Base-by-base conservation (phyloP, 257 asterid genomes). In the Solanum paucissectum region DNA sequence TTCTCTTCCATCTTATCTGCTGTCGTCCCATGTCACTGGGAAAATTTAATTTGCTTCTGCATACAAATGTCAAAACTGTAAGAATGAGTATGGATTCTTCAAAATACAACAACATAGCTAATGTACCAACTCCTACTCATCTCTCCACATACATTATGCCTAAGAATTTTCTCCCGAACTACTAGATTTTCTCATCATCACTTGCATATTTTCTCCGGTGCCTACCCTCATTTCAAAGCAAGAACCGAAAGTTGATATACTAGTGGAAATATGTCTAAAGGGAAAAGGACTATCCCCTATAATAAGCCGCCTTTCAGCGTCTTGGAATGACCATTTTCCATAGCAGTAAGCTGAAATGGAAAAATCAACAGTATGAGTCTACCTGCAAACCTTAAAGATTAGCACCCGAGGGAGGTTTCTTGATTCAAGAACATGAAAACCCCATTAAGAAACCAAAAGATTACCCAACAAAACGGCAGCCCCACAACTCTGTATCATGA, bases 61-160 rank as follows among this genome's bases (percentile, higher is more conserved):
- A n/a, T 8, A 76, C 33, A 37, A 25, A 46, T 44, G 21, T 3
- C 83, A 12, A 23, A 38, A 38, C 58, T 38, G 58, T 76, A 75
- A 75, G 83, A 75, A 75, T 11, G 21, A 37, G 11, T 9, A 72
- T 2, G 21, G 34, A 75, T 75, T 37, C 83, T 75, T 75, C 33
- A 75, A 77, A 68, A 68, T 68, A 68, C 23, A 68, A 29, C n/a
- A 6, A 1, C 8, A 16, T 52, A 52, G 62, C 0, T 52, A 52
- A 32, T 89, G 86, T 21, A 87, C 85, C 52, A 87, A 74, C 82
- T 82, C 88, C 64, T 91, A 23, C 74, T 88, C 89, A 77, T 91
- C 81, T 84, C 86, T 64, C 87, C 91, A 44, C 84, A 36, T 68
- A 79, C 87, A 82, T 84, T 79, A 46, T 88, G 88, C 49, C 73